Conservation (phyloP, 78 protist genomes). For the Dictyostelium discoideum region DNA sequence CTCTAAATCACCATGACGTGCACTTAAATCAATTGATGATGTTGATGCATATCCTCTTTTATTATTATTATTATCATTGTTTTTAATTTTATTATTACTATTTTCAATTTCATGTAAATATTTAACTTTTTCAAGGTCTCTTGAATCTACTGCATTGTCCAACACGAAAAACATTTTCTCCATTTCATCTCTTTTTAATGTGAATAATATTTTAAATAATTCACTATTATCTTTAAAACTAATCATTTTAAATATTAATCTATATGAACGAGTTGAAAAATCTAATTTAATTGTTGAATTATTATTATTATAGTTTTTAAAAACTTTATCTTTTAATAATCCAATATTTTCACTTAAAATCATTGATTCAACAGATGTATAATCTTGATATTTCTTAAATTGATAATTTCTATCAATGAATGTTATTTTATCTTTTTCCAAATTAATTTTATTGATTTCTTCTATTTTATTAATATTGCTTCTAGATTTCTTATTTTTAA, state of each 20-base stretch:
- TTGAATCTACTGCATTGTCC: not conserved
- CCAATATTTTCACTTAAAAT: not conserved
- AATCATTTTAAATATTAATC: not conserved
- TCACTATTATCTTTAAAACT: not conserved
- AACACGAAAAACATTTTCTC: not conserved
- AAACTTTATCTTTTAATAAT: not conserved
- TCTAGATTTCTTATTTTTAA: not conserved
- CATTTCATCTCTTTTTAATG: not conserved
- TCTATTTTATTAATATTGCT: not conserved
- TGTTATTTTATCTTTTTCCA: not conserved
- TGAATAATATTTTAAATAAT: not conserved
- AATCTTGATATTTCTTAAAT: not conserved
- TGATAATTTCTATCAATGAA: not conserved
- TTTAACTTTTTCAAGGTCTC: constrained; percentile 15
- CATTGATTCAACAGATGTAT: not conserved
- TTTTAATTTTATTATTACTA: not conserved
- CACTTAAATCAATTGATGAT: not conserved
- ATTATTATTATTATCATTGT: not conserved
- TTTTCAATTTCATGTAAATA: not conserved
- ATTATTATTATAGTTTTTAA: not conserved
- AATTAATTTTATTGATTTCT: not conserved
- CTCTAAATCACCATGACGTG: not conserved
- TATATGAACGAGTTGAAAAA: not conserved
- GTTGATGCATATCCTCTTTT: not conserved
- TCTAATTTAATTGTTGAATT: not conserved